A percentile compares a stretch with the other conserved stretches of the same genome.
These are phyloP conservation scores for Lathyrus tuberosus DNA, from an alignment of 306 rosid genomes.

Conservation along the genomic window DNA sequence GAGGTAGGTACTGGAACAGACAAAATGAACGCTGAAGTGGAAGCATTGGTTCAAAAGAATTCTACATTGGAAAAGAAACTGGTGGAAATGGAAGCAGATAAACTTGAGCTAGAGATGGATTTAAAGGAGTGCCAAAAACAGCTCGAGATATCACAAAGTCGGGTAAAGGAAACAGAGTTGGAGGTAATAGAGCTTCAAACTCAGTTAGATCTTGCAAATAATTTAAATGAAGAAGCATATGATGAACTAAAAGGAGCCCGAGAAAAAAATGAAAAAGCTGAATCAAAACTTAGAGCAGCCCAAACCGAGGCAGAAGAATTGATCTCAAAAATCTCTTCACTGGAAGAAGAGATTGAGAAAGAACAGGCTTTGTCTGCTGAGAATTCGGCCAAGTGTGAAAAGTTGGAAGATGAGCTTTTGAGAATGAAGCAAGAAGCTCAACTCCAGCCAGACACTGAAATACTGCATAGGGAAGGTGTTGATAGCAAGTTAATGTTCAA, in stretches of 20 bases:
- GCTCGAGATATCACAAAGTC: conserved; percentile 51
- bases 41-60: conserved; percentile 50
- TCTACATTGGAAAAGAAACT: conserved; percentile 55
- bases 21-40: conserved; percentile 46
- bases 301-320: conserved; percentile 54
- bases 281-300: conserved; percentile 49
- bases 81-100: conserved; percentile 51
- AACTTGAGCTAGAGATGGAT: conserved; percentile 51
- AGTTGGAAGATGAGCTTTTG: conserved; percentile 62
- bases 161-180: conserved; percentile 49
- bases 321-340: conserved; percentile 50
- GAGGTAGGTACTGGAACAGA: conserved; percentile 31
- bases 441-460: neutral
- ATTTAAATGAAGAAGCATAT: conserved; percentile 50
- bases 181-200: conserved; percentile 52
- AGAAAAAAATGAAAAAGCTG: conserved; percentile 49
- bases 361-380: conserved; percentile 62
- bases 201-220: conserved; percentile 50
- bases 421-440: conserved; percentile 53
- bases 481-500: conserved; percentile 48
- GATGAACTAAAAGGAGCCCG: conserved; percentile 51
- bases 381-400: conserved; percentile 47
- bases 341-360: conserved; percentile 60
- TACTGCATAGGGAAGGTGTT: neutral
- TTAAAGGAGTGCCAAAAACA: conserved; percentile 49